These are phyloP conservation scores for Colletotrichum chlorophyti DNA, from an alignment of 2,329 filamentous ascomycete species.

Conservation along the genomic window DNA sequence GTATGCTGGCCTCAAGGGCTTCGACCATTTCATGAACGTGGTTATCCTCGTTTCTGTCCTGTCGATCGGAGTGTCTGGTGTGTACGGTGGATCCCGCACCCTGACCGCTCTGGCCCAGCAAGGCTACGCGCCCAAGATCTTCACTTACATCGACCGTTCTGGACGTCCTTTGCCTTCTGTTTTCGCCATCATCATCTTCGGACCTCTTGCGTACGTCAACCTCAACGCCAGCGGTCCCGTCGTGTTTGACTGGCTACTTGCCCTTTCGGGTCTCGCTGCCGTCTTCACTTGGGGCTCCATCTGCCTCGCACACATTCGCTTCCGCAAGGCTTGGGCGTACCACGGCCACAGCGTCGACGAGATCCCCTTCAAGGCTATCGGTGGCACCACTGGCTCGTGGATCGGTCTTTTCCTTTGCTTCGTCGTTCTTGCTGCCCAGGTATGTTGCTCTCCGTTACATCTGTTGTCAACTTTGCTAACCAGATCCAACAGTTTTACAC, in stretches of 20 bases:
- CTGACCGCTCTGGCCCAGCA: slow-evolving; percentile 62
- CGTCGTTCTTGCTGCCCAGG: slow-evolving; percentile 55
- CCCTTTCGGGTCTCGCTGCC: slow-evolving; percentile 66
- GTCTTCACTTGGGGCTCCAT: slow-evolving; percentile 73
- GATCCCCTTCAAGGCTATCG: slow-evolving; percentile 67
- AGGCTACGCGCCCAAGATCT: slow-evolving; percentile 59
- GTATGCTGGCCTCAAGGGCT: slow-evolving; percentile 54
- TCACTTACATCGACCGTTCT: slow-evolving; percentile 59
- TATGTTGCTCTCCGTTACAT: no score
- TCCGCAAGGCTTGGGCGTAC: slow-evolving; percentile 64
- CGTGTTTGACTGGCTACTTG: slow-evolving; percentile 70
- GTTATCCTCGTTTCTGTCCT: slow-evolving; percentile 61
- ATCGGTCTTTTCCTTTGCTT: slow-evolving; percentile 64
- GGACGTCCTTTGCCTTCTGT: slow-evolving; percentile 58
- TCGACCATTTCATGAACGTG: slow-evolving; percentile 59
- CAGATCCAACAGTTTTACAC: slow-evolving; percentile 50
- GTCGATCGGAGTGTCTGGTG: slow-evolving; percentile 60
- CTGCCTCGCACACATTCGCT: slow-evolving; percentile 70
- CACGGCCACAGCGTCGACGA: slow-evolving; percentile 67
- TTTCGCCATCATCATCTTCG: slow-evolving; percentile 50
- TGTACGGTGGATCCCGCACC: slow-evolving; percentile 63
- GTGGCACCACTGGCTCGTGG: slow-evolving; percentile 68
- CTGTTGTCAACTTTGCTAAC: neutral
- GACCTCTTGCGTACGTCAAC: slow-evolving; percentile 55
- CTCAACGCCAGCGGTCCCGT: slow-evolving; percentile 51